Conservation (phyloP, 176 grass and related monocot genomes). For the Raddia distichophylla region DNA sequence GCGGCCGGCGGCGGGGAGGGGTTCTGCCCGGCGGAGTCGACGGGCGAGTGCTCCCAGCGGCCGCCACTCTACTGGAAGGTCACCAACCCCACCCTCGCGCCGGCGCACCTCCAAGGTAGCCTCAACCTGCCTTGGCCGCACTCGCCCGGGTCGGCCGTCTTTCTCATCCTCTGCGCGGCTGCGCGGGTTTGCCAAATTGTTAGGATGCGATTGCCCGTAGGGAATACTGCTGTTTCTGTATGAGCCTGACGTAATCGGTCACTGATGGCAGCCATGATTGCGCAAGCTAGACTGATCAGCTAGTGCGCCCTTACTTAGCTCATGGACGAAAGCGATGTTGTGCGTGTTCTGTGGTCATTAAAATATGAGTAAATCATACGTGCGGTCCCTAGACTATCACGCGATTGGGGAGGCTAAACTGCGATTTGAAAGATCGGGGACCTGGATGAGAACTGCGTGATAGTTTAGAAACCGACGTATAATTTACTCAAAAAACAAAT, state of each 20-base stretch:
- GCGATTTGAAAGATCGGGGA: too few species aligned
- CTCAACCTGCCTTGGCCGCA: conserved; percentile 19
- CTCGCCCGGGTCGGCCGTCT: not conserved
- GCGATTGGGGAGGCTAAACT: too few species aligned
- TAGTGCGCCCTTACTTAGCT: not conserved
- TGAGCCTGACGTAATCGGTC: not conserved
- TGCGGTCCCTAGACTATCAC: too few species aligned
- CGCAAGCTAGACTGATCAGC: not conserved
- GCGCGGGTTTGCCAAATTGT: not conserved
- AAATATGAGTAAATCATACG: too few species aligned
- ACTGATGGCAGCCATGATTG: not conserved
- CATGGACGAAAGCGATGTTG: not conserved
- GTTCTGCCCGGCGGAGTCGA: conserved; percentile 56
- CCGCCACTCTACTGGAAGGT: conserved; percentile 80
- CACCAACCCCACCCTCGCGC: conserved; percentile 79
- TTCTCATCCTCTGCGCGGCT: not conserved
- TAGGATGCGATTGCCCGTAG: conserved; percentile 6
- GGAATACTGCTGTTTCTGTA: not conserved
- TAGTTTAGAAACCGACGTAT: too few species aligned
- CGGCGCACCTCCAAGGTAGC: conserved; percentile 59
- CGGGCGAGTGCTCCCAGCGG: conserved; percentile 35
- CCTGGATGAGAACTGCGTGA: too few species aligned
- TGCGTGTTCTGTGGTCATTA: not conserved
- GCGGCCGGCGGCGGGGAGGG: conserved; percentile 37
- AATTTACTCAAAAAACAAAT: too few species aligned